Conservation (phyloP, 192 early-diverging fungal species). For the Fimicolochytrium jonesii region DNA sequence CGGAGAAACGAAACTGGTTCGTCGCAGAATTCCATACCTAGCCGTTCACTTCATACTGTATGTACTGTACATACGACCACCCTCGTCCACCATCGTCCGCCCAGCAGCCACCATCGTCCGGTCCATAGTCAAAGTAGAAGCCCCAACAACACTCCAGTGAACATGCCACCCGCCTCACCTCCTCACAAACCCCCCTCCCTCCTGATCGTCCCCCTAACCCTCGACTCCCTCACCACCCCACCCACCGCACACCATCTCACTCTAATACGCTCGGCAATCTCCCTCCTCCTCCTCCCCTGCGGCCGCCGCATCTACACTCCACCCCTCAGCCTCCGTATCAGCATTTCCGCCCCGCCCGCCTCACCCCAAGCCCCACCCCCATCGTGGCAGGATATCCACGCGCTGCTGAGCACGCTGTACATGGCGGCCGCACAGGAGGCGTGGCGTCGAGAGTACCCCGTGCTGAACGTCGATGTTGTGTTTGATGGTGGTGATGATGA, state of each 20-base stretch:
- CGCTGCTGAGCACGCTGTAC: constrained; percentile 38
- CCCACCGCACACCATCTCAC: too few relatives aligned
- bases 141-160: too few relatives aligned
- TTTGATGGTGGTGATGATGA: constrained; percentile 62
- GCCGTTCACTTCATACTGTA: too few relatives aligned
- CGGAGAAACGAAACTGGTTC: too few relatives aligned
- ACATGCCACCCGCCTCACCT: neutral
- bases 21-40: too few relatives aligned
- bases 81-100: too few relatives aligned
- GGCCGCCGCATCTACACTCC: neutral
- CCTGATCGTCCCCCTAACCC: neutral
- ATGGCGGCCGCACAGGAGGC: constrained; percentile 45
- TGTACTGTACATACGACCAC: too few relatives aligned
- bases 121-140: too few relatives aligned
- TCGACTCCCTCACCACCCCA: neutral
- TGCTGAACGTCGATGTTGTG: constrained; percentile 55
- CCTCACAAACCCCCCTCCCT: neutral
- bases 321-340: neutral
- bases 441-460: constrained; percentile 28
- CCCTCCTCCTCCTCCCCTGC: constrained; percentile 9
- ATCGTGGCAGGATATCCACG: neutral
- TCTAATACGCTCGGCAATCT: neutral
- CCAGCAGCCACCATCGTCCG: too few relatives aligned
- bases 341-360: neutral
- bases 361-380: neutral